Conservation (phyloP, 2,329 filamentous ascomycete genomes). For the Alternaria gaisen region DNA sequence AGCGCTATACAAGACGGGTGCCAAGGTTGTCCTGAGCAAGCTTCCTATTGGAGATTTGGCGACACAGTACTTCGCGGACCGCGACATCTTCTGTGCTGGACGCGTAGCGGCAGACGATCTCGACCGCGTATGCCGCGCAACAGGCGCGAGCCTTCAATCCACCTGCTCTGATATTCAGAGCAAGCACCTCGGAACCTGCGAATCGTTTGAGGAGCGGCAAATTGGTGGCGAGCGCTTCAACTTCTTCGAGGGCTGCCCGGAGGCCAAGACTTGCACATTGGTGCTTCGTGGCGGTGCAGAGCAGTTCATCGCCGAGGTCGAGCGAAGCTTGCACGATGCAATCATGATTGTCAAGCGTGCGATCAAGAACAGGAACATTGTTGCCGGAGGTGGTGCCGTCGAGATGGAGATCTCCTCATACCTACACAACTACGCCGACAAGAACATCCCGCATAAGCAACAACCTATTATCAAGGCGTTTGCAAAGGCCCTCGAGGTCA, state of each 20-base stretch:
- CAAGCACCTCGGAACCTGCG: conserved; percentile 90
- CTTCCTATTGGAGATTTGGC: conserved; percentile 96
- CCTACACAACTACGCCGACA: conserved; percentile 90
- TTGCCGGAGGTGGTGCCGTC: conserved; percentile 90
- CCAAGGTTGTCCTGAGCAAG: conserved; percentile 97
- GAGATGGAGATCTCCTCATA: conserved; percentile 98
- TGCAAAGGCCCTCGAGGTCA: conserved; percentile 95
- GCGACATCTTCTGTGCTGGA: conserved; percentile 97
- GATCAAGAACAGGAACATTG: conserved; percentile 92
- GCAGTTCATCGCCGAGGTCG: conserved; percentile 98
- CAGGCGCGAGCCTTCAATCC: conserved; percentile 89
- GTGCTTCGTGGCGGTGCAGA: conserved; percentile 95
- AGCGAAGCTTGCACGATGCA: conserved; percentile 96
- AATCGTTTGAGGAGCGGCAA: conserved; percentile 91
- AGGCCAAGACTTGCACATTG: conserved; percentile 95
- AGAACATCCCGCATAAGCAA: conserved; percentile 92
- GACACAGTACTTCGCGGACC: conserved; percentile 96
- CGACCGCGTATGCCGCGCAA: conserved; percentile 94
- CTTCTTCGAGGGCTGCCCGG: conserved; percentile 95
- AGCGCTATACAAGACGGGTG: conserved; percentile 89
- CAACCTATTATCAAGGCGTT: conserved; percentile 98
- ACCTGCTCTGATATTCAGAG: conserved; percentile 94
- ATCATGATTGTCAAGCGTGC: conserved; percentile 99
- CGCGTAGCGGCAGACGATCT: conserved; percentile 91
- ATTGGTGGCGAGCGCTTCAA: conserved; percentile 98